Evolutionary conservation across 768 basidiomycete genomes (phyloP).

Genomic region (Trametes villosa): DNA sequence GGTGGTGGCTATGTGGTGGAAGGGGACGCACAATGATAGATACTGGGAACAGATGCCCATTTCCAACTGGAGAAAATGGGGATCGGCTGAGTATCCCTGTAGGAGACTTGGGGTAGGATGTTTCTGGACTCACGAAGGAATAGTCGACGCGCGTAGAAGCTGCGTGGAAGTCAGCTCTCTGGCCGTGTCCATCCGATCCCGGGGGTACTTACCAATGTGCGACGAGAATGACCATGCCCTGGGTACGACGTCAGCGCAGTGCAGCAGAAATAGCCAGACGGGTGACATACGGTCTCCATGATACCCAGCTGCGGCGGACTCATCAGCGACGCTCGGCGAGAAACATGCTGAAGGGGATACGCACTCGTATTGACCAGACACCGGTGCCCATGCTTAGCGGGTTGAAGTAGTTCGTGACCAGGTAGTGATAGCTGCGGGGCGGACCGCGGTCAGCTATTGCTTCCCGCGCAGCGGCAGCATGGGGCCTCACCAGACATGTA

Average conservation of each 20-base stretch:
- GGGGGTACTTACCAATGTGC: constrained; percentile 1
- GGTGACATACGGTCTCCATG: background rate
- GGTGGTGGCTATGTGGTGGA: too few relatives aligned
- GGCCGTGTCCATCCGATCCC: background rate
- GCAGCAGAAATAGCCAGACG: background rate
- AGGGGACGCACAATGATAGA: constrained; percentile 4
- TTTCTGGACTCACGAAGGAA: background rate
- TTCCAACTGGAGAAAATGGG: background rate
- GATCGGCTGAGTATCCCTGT: background rate
- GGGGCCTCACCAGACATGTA: constrained; percentile 4
- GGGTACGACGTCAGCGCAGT: background rate
- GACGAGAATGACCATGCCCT: constrained; percentile 11
- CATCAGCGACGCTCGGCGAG: background rate
- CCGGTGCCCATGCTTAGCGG: background rate
- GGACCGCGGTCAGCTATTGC: background rate
- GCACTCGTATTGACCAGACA: constrained; percentile 14
- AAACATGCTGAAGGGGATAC: background rate
- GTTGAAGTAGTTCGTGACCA: constrained; percentile 8
- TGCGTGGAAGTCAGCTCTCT: background rate
- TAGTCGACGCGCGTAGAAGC: constrained; percentile 9
- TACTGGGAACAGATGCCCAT: constrained; percentile 3
- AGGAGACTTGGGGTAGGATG: background rate
- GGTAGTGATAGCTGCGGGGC: background rate
- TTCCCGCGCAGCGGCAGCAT: too few relatives aligned
- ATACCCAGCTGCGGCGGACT: background rate